Base-by-base conservation (phyloP, 345 rosid species). In the Eucalyptus marginata region DNA sequence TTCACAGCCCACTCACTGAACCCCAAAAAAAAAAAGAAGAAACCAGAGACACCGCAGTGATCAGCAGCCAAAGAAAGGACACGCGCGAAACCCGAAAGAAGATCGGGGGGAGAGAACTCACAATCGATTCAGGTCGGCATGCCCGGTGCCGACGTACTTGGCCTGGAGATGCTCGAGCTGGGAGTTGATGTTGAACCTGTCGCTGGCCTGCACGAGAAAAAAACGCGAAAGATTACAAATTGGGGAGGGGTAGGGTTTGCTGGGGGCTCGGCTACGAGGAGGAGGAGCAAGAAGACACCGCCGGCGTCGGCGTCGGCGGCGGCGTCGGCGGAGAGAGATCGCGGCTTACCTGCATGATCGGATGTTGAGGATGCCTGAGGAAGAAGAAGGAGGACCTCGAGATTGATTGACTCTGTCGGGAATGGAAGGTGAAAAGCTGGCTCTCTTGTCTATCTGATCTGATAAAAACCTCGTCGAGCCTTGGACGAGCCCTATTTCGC, bases 101-200 rank as follows among this genome's bases (percentile, higher is more conserved):
- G 64, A 51, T 29, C 54, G n/a, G 43, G 22, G 24, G 16, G 15
- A 17, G n/a, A 62, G 88, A 86, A 89, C 98, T 93, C 58, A 98
- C 99, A 95, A 98, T 98, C 98, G 91, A 92, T 94, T 98, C 91
- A 98, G 91, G 90, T 98, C 99, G 3, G 99, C 98, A 84, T 98
- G 99, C 7, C 99, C 97, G 5, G 98, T 98, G 44, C 99, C 99
- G 50, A 96, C 99, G 88, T 98, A 98, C 92, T 97, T 98, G 87
- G 99, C 99, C 91, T 97, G 99, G 88, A 97, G 99, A 93, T 97
- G 99, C 91, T 98, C 99, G 59, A 98, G 98, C 94, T 97, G 99
- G 88, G 99, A 98, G 87, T 97, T 98, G 86, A 98, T 98, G 94
- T 98, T 98, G 91, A 98, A 98, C 94, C 98, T 95, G 93, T 98